Evolutionary conservation across 257 asterid genomes (phyloP).

Genomic region (Galeopsis tetrahit): DNA sequence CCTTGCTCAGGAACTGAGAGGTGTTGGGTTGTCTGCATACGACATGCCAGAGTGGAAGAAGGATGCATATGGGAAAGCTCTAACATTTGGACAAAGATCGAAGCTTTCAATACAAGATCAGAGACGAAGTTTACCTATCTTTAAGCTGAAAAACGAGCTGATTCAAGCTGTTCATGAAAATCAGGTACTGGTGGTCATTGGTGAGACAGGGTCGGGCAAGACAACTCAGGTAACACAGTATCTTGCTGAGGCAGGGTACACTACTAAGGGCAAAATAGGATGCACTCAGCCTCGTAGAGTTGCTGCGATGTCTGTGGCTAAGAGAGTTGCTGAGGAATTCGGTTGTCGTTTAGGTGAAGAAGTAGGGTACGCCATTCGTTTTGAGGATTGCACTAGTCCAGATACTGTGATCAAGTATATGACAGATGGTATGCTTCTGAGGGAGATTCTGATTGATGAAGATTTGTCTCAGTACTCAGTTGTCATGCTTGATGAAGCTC

Average conservation of each 20-base stretch:
- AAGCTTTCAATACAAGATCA: constrained; percentile 93
- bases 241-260: constrained; percentile 95
- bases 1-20: constrained; percentile 93
- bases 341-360: constrained; percentile 96
- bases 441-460: constrained; percentile 89
- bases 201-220: constrained; percentile 97
- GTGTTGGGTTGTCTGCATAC: constrained; percentile 96
- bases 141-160: constrained; percentile 81
- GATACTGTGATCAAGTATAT: constrained; percentile 93
- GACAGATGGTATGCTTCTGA: constrained; percentile 97
- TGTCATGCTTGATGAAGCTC: constrained; percentile 95
- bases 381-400: constrained; percentile 96
- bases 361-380: constrained; percentile 92
- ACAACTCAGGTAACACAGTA: constrained; percentile 97
- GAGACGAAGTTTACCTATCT: constrained; percentile 83
- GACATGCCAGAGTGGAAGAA: constrained; percentile 99
- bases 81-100: constrained; percentile 92
- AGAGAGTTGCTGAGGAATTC: constrained; percentile 93
- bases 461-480: constrained; percentile 84
- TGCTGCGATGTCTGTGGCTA: constrained; percentile 98
- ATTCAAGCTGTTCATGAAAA: constrained; percentile 85
- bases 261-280: constrained; percentile 89
- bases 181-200: constrained; percentile 91
- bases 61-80: constrained; percentile 89
- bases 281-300: constrained; percentile 98